Conservation (phyloP, 495 filamentous ascomycete species). For the Tuber magnatum region DNA sequence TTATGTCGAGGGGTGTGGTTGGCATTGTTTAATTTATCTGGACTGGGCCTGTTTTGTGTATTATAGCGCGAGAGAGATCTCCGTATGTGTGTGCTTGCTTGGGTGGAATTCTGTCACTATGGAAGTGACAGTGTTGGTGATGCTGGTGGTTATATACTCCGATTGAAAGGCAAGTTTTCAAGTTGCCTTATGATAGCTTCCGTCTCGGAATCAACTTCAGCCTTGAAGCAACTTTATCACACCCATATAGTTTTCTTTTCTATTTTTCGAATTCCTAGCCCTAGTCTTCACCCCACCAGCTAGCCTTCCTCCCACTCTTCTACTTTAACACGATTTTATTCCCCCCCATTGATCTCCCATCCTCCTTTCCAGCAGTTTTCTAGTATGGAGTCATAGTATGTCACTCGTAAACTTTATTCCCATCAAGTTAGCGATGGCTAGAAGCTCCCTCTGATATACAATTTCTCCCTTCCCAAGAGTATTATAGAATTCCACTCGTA, state of each 20-base stretch:
- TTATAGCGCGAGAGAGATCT: not conserved
- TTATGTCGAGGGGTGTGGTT: not conserved
- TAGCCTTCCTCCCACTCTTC: not conserved
- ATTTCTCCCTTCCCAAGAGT: not conserved
- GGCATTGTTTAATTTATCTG: not conserved
- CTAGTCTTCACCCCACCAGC: not conserved
- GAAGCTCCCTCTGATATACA: not conserved
- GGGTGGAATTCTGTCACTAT: not conserved
- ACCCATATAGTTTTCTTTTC: not conserved
- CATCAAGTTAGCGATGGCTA: not conserved
- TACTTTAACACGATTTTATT: not conserved
- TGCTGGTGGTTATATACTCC: not conserved
- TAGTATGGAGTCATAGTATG: not conserved
- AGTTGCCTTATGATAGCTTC: not conserved
- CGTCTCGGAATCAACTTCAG: not conserved
- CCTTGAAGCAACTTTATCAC: not conserved
- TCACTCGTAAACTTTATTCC: not conserved
- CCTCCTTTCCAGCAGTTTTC: too few species aligned
- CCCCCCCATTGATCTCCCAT: not conserved
- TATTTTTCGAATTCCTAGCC: not conserved
- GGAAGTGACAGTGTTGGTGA: not conserved
- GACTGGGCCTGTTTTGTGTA: not conserved
- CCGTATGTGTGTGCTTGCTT: not conserved
- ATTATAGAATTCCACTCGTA: not conserved
- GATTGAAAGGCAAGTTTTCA: not conserved